These are phyloP conservation scores for Vicia faba DNA, from an alignment of 306 rosid genomes.

Conservation along the genomic window DNA sequence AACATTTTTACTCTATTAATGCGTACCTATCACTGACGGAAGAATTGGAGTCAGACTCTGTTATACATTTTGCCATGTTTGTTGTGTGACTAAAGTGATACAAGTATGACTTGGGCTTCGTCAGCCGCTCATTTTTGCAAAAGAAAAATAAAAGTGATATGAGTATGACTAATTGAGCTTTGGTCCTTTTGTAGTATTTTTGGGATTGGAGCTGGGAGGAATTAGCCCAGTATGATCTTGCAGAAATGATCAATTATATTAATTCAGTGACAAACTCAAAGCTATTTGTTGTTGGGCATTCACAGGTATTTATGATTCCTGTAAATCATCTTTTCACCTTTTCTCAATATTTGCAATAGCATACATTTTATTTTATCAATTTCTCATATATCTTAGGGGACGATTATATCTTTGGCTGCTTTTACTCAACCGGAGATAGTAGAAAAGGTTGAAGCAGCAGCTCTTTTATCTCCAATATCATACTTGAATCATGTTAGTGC, in stretches of 20 bases:
- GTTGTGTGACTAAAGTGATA: conserved; percentile 19
- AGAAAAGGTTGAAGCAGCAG: conserved; percentile 82
- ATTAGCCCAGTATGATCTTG: conserved; percentile 72
- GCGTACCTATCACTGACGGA: conserved; percentile 14
- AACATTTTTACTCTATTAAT: conserved; percentile 12
- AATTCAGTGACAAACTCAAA: conserved; percentile 56
- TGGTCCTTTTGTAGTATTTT: conserved; percentile 62
- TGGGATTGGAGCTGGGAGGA: conserved; percentile 99
- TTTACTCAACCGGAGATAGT: conserved; percentile 71
- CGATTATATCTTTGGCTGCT: conserved; percentile 65
- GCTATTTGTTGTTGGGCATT: conserved; percentile 84
- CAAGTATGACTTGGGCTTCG: background rate
- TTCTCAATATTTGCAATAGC: conserved; percentile 19
- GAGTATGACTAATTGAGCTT: conserved; percentile 24
- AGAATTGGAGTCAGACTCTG: conserved; percentile 5
- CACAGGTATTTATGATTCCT: conserved; percentile 64
- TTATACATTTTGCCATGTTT: conserved; percentile 20
- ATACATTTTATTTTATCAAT: conserved; percentile 28
- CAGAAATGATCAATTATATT: conserved; percentile 69
- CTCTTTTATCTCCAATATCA: conserved; percentile 84
- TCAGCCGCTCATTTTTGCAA: background rate
- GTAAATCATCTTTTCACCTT: conserved; percentile 23
- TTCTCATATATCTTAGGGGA: conserved; percentile 61
- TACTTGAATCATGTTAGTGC: conserved; percentile 74
- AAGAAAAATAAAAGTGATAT: background rate